Evolutionary conservation across 768 basidiomycete species (phyloP).

Genomic region (Leccinum disarticulatum): DNA sequence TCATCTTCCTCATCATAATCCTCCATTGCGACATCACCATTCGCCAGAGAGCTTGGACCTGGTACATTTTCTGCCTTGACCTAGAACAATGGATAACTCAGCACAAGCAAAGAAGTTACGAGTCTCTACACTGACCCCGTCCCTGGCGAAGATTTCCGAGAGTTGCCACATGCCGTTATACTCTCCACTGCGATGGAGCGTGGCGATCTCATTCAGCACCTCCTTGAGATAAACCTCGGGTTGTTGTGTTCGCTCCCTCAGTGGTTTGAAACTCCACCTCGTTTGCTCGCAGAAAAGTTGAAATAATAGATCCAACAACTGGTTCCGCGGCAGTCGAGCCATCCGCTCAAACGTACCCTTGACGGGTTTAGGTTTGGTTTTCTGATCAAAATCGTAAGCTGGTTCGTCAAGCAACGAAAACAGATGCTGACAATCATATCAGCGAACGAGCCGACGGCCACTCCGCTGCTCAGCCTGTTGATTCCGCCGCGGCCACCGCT

Average conservation of each 20-base stretch:
- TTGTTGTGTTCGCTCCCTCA: slow-evolving; percentile 81
- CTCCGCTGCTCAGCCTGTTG: slow-evolving; percentile 77
- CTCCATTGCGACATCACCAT: slow-evolving; percentile 35
- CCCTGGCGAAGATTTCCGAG: slow-evolving; percentile 68
- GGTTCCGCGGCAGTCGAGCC: slow-evolving; percentile 88
- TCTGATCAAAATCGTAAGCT: slow-evolving; percentile 33
- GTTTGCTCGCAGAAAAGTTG: slow-evolving; percentile 70
- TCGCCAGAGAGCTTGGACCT: slow-evolving; percentile 33
- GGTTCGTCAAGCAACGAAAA: not conserved
- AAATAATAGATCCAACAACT: slow-evolving; percentile 84
- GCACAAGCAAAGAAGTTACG: not conserved
- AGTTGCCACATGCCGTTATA: slow-evolving; percentile 80
- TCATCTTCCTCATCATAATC: slow-evolving; percentile 50
- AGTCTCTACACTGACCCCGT: slow-evolving; percentile 44
- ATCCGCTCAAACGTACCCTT: slow-evolving; percentile 83
- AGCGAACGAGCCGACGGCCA: slow-evolving; percentile 58
- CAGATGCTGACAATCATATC: slow-evolving; percentile 60
- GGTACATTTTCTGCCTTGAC: slow-evolving; percentile 49
- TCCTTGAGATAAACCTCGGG: slow-evolving; percentile 88
- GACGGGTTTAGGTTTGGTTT: slow-evolving; percentile 62
- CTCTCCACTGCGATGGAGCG: slow-evolving; percentile 77
- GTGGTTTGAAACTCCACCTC: slow-evolving; percentile 77
- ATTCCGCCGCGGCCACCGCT: slow-evolving; percentile 70
- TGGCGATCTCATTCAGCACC: slow-evolving; percentile 72
- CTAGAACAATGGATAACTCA: slow-evolving; percentile 24